phyloP scores from a whole-genome alignment of 2,329 filamentous ascomycete genomes.

The Fusarium pininemorale region DNA sequence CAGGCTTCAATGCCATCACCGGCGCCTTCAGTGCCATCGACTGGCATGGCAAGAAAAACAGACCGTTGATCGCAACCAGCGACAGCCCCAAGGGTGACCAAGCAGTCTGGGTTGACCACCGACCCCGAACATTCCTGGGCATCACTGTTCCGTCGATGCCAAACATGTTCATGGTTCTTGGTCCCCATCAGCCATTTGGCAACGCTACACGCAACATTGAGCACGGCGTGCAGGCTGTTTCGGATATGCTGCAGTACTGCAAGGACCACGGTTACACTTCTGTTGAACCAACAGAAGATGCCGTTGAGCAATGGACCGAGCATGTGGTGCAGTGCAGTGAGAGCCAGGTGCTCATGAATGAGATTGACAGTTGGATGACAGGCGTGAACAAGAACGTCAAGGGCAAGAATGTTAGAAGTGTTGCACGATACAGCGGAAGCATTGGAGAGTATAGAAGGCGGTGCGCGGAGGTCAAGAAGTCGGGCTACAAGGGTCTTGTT shows the following conservation, averaged over 20 bases:
- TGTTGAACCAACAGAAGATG: constrained; percentile 5
- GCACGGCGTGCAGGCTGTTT: background rate
- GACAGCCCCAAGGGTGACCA: background rate
- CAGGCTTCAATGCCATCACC: constrained; percentile 31
- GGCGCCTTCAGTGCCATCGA: constrained; percentile 30
- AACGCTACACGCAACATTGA: constrained; percentile 34
- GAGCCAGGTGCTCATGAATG: constrained; percentile 49
- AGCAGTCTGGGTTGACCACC: constrained; percentile 32
- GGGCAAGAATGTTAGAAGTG: constrained; percentile 53
- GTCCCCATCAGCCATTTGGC: constrained; percentile 29
- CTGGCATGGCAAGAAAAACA: constrained; percentile 11
- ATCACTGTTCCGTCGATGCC: constrained; percentile 19
- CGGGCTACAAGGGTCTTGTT: background rate
- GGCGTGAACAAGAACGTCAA: constrained; percentile 63
- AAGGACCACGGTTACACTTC: constrained; percentile 11
- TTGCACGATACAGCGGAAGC: constrained; percentile 40
- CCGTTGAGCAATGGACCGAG: constrained; percentile 41
- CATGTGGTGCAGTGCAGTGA: constrained; percentile 57
- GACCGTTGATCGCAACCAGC: constrained; percentile 16
- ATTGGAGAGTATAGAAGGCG: constrained; percentile 24
- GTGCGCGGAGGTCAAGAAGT: constrained; percentile 7
- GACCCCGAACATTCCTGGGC: constrained; percentile 12
- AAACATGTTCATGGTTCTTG: constrained; percentile 39
- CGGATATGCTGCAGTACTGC: constrained; percentile 22
- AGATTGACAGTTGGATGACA: constrained; percentile 62